Evolutionary conservation across 164 flowering plant genomes (phyloP), one percentile per base, ranked within the genome.

Genomic region (Paratinospora sagittata): DNA sequence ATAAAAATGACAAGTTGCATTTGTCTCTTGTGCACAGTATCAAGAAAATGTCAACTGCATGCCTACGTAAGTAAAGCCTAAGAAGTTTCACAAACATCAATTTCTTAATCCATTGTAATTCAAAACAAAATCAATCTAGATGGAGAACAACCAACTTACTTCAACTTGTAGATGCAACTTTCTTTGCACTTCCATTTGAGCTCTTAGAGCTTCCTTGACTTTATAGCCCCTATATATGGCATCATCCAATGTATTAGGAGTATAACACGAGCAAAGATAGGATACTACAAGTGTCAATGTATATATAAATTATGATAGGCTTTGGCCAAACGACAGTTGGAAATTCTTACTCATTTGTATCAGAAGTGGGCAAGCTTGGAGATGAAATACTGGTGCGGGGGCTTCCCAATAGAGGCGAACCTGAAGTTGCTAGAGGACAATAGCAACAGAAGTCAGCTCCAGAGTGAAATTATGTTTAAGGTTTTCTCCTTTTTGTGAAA

Each of bases 101-200:
- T 52, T 49, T n/a, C 58, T n/a, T 17, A 52, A 19, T 14, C 8
- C 23, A 3, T 52, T 17, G 47, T 19, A 55, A 55, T 0, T 55
- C 61, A 19, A 8, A 55, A 19, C 24, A n/a, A 55, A 55, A 55
- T 55, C 14, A 43, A 43, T 2, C 47, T 55, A 55, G 21, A 70
- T 37, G 27, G 6, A 34, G 60, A 66, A 43, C 27, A 9, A 70
- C 10, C 24, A 61, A 63, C 68, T 70, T 78, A 85, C 91, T 83
- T 89, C 91, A 62, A 89, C 88, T 76, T 87, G 91, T 73, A 83
- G 70, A 76, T 88, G 90, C 26, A 89, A 74, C 78, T 85, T 89
- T 47, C 90, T 85, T 72, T 89, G 89, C 69, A 88, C 86, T 81
- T 89, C 95, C 91, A 89, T 89, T 65, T 89, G 91, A 7, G 79